Conservation (phyloP, 2,329 filamentous ascomycete species). For the Pseudogymnoascus sp. region DNA sequence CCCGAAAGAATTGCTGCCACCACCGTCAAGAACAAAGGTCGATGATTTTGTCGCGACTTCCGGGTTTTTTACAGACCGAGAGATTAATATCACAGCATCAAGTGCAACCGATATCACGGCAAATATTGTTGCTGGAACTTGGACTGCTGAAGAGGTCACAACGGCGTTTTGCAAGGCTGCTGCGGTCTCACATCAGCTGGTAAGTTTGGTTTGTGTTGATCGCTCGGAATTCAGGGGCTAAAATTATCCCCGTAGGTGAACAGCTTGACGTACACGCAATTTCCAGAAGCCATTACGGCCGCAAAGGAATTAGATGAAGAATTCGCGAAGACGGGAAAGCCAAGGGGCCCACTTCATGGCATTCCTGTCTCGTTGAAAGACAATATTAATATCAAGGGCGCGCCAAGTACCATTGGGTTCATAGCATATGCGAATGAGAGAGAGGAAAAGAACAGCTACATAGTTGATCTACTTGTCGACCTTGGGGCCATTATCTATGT, state of each 20-base stretch:
- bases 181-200: conserved; percentile 46
- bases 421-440: conserved; percentile 44
- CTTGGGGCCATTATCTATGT: conserved; percentile 57
- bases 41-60: conserved; percentile 14
- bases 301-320: conserved; percentile 39
- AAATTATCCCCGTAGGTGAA: conserved; percentile 30
- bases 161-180: conserved; percentile 47
- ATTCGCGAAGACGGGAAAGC: conserved; percentile 29
- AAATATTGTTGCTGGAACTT: conserved; percentile 31
- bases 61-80: conserved; percentile 29
- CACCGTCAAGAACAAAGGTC: neutral
- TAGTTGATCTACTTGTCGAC: conserved; percentile 48
- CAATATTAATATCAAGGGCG: conserved; percentile 45
- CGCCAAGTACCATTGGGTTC: conserved; percentile 46
- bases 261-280: conserved; percentile 39
- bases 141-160: conserved; percentile 44
- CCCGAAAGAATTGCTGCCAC: neutral
- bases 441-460: conserved; percentile 30
- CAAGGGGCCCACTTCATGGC: conserved; percentile 53
- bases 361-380: conserved; percentile 51
- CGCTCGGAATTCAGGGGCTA: neutral
- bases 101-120: conserved; percentile 27
- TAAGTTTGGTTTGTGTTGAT: neutral
- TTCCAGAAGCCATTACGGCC: conserved; percentile 36
- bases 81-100: conserved; percentile 40